phyloP scores from a whole-genome alignment of 1,284 basidiomycete genomes.

The Cutaneotrichosporon curvatum region DNA sequence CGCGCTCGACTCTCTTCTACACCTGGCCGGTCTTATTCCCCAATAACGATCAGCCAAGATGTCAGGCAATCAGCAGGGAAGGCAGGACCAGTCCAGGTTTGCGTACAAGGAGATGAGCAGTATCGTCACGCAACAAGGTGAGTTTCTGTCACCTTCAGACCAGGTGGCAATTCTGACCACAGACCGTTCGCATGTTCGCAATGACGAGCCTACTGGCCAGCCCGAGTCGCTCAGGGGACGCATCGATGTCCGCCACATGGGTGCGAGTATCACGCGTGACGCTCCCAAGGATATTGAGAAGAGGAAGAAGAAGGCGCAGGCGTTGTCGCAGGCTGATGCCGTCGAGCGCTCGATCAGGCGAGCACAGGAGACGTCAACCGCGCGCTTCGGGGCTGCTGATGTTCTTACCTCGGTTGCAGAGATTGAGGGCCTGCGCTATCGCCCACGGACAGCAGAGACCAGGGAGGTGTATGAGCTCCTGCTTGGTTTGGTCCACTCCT shows the following conservation, averaged over 20 bases:
- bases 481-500: constrained; percentile 69
- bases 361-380: constrained; percentile 34
- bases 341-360: constrained; percentile 45
- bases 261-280: constrained; percentile 75
- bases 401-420: constrained; percentile 89
- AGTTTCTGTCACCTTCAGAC: constrained; percentile 17
- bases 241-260: constrained; percentile 89
- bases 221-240: constrained; percentile 87
- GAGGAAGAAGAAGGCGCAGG: constrained; percentile 74
- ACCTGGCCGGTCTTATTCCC: not conserved
- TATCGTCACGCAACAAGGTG: constrained; percentile 68
- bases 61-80: constrained; percentile 37
- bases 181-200: constrained; percentile 54
- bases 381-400: constrained; percentile 55
- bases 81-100: constrained; percentile 70
- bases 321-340: constrained; percentile 51
- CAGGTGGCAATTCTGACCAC: not conserved
- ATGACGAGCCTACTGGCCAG: constrained; percentile 92
- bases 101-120: constrained; percentile 86
- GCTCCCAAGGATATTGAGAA: constrained; percentile 88
- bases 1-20: not conserved
- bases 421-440: constrained; percentile 86
- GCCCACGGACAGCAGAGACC: constrained; percentile 88
- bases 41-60: constrained; percentile 19
- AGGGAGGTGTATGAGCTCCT: constrained; percentile 92